phyloP scores from a whole-genome alignment of 176 grass and related monocot genomes.

The Ampelocalamus luodianensis region DNA sequence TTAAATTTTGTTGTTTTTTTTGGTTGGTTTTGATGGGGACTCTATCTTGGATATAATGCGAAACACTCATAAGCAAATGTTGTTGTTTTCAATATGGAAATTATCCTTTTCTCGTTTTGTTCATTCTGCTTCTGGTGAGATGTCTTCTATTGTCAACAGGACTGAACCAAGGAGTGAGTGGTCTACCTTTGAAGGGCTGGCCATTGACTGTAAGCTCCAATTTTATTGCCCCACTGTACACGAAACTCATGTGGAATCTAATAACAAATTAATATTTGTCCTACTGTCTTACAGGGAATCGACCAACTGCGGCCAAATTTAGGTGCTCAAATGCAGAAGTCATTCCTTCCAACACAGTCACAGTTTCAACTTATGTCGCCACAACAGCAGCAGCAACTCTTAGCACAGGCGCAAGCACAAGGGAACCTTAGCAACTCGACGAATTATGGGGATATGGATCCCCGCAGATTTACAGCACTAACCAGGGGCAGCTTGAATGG shows the following conservation, averaged over 20 bases:
- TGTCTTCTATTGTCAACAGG: constrained; percentile 57
- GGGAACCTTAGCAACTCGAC: constrained; percentile 63
- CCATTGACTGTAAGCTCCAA: constrained; percentile 78
- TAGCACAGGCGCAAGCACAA: constrained; percentile 97
- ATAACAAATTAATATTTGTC: constrained; percentile 31
- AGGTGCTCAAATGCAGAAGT: constrained; percentile 90
- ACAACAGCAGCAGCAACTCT: constrained; percentile 88
- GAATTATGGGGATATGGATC: constrained; percentile 85
- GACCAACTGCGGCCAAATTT: constrained; percentile 87
- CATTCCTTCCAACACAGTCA: constrained; percentile 81
- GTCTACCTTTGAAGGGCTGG: constrained; percentile 98
- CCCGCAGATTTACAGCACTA: constrained; percentile 66
- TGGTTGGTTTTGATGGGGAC: constrained; percentile 1
- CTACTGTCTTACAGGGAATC: constrained; percentile 65
- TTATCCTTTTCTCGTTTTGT: constrained; percentile 13
- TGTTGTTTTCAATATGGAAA: constrained; percentile 30
- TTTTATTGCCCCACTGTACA: constrained; percentile 25
- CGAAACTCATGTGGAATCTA: constrained; percentile 30
- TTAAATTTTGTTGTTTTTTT: constrained; percentile 11
- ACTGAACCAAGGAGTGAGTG: constrained; percentile 87
- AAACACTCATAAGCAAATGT: constrained; percentile 38
- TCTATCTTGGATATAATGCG: constrained; percentile 27
- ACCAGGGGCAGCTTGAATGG: constrained; percentile 65
- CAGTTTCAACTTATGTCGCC: constrained; percentile 97
- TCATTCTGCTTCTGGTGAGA: constrained; percentile 33